These are phyloP conservation scores for Chalciporus chontae DNA, from an alignment of 768 basidiomycete genomes.

Conservation along the genomic window DNA sequence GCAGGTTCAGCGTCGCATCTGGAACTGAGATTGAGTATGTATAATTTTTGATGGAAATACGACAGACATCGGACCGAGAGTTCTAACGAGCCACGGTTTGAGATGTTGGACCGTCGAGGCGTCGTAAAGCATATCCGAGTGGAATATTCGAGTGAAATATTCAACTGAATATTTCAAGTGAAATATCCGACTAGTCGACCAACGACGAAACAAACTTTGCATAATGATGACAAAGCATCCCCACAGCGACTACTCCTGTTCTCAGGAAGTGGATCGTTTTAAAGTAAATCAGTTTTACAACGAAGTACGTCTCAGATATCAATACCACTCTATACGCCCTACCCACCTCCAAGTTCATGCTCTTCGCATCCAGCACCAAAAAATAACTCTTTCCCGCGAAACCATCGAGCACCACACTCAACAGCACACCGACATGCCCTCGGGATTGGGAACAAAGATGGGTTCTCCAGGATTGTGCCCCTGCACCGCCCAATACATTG, in stretches of 20 bases:
- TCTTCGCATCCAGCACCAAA: constrained; percentile 35
- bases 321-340: constrained; percentile 30
- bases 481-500: too few relatives aligned
- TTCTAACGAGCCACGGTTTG: constrained; percentile 85
- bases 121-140: constrained; percentile 60
- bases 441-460: constrained; percentile 34
- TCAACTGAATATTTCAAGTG: not conserved
- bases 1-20: constrained; percentile 97
- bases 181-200: too few relatives aligned
- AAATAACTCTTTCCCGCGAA: constrained; percentile 31
- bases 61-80: constrained; percentile 83
- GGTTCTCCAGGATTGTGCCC: constrained; percentile 35
- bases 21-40: not conserved
- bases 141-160: not conserved
- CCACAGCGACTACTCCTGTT: too few relatives aligned
- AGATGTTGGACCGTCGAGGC: constrained; percentile 59
- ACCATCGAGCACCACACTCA: constrained; percentile 36
- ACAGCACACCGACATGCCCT: constrained; percentile 30
- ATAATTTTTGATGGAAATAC: not conserved
- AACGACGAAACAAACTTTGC: constrained; percentile 1
- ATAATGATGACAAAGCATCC: constrained; percentile 17
- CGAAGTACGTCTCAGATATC: too few relatives aligned
- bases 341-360: constrained; percentile 34
- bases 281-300: too few relatives aligned
- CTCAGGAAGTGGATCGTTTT: too few relatives aligned